Evolutionary conservation across 192 early-diverging fungal genomes (phyloP), one percentile per base, ranked within the genome.

Genomic region (Gonapodya prolifera): DNA sequence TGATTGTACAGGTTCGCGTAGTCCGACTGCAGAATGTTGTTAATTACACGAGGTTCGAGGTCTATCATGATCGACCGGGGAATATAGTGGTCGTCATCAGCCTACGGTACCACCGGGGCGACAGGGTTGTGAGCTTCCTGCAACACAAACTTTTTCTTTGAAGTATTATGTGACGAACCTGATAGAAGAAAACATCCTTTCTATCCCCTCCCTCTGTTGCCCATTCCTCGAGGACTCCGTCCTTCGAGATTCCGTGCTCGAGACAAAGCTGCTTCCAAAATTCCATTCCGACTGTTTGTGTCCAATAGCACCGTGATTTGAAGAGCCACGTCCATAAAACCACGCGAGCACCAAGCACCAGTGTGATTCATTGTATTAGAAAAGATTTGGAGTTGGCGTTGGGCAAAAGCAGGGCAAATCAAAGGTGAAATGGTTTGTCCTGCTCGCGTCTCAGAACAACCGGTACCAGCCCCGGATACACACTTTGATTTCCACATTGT

Each of bases 181-280:
- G 97, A 83, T 98, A 98, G 81, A 98, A 98, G 79, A 98, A 98
- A 2, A 98, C 97, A 80, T 98, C 97, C 81, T 98, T 98, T 76
- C 97, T 83, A 86, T 98, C 97, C 16, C 87, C 91, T 30, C 91
- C 92, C 69, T 90, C 90, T 1, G 93, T 94, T 17, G 95, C 95
- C 86, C 90, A 94, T 75, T 96, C 93, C 80, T 96, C 92, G 34
- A 99, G 86, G 30, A 90, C 96, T 2, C 97, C 97, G 80, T 95
- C 94, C n/a, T 89, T 88, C 80, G 91, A 91, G 74, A 99, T 99
- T 30, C 96, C 97, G 81, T 99, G 97, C 81, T 99, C 96, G 31
- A 89, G 87, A 83, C 95, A 99, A 61, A 99, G 88, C 80, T 91
- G 91, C 8, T 82, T 83, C 97, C 97, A 99, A 83, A 99, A 99